Conservation (phyloP, 345 rosid genomes). For the Raphanus sativus region DNA sequence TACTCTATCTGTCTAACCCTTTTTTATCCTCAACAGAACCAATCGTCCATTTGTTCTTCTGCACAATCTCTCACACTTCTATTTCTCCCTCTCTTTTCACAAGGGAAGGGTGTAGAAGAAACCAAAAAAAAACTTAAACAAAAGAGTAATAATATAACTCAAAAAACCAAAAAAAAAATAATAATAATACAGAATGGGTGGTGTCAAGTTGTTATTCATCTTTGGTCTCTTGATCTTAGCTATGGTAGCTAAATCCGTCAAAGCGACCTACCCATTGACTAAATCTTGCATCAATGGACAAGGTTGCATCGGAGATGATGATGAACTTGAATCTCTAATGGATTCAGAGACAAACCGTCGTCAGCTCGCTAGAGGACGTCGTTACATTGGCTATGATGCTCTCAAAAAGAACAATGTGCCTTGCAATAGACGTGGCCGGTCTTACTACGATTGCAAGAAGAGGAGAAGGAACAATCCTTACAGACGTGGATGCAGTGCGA, state of each 20-base stretch:
- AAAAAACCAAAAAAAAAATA: neutral
- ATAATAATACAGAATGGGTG: constrained; percentile 33
- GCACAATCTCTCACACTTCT: constrained; percentile 28
- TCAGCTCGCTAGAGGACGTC: constrained; percentile 30
- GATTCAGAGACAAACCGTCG: constrained; percentile 45
- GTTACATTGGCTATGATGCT: constrained; percentile 51
- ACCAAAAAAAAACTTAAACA: constrained; percentile 2
- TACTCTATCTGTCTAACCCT: constrained; percentile 29
- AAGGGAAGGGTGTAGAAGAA: constrained; percentile 47
- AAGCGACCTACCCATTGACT: constrained; percentile 27
- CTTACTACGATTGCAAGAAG: constrained; percentile 52
- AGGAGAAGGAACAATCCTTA: constrained; percentile 47
- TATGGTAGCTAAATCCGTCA: constrained; percentile 31
- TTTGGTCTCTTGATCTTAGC: constrained; percentile 36
- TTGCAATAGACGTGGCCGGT: constrained; percentile 49
- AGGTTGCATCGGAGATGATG: constrained; percentile 41
- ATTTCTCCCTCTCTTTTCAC: constrained; percentile 37
- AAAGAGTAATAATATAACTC: constrained; percentile 1
- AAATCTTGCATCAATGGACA: constrained; percentile 33
- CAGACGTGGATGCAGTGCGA: constrained; percentile 52
- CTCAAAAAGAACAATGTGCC: constrained; percentile 43
- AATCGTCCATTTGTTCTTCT: constrained; percentile 34
- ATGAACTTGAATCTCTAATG: constrained; percentile 40
- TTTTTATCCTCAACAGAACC: constrained; percentile 30
- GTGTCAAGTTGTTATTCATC: constrained; percentile 35